phyloP scores from a whole-genome alignment of 176 grass and related monocot genomes.

The Juncus effusus region DNA sequence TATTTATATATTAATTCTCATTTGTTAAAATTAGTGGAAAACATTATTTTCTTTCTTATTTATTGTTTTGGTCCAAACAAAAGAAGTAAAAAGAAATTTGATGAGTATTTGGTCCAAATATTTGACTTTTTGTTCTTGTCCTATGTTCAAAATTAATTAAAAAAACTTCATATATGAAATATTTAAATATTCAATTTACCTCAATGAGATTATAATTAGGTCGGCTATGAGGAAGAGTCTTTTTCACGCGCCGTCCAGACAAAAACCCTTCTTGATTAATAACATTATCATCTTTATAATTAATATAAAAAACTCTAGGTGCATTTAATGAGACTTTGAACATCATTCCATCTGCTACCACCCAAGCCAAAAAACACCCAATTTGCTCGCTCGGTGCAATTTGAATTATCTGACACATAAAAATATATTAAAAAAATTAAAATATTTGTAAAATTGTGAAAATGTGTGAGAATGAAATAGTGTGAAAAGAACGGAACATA shows the following conservation, averaged over 20 bases:
- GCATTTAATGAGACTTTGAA: slow-evolving; percentile 78
- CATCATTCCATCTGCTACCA: slow-evolving; percentile 85
- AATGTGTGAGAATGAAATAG: neutral
- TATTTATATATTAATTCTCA: too few species aligned
- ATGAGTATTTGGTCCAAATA: too few species aligned
- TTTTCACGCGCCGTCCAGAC: slow-evolving; percentile 83
- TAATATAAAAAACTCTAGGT: slow-evolving; percentile 80
- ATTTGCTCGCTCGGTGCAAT: slow-evolving; percentile 54
- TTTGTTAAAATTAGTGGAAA: too few species aligned
- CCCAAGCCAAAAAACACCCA: slow-evolving; percentile 78
- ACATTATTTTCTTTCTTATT: too few species aligned
- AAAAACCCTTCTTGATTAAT: slow-evolving; percentile 57
- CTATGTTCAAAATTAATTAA: slow-evolving; percentile 3
- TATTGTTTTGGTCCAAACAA: too few species aligned
- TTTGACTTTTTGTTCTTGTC: neutral
- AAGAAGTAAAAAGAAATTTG: too few species aligned
- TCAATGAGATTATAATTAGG: slow-evolving; percentile 89
- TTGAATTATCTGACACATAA: slow-evolving; percentile 77
- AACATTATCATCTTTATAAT: slow-evolving; percentile 38
- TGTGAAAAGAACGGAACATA: slow-evolving; percentile 22
- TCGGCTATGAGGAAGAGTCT: slow-evolving; percentile 92
- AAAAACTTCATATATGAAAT: neutral
- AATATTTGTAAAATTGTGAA: neutral
- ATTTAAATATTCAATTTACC: slow-evolving; percentile 36
- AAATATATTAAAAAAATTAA: slow-evolving; percentile 27